Percentiles rank a stretch among this genome's conserved stretches.
Conservation (phyloP, 306 rosid species). For the Leucaena leucocephala region DNA sequence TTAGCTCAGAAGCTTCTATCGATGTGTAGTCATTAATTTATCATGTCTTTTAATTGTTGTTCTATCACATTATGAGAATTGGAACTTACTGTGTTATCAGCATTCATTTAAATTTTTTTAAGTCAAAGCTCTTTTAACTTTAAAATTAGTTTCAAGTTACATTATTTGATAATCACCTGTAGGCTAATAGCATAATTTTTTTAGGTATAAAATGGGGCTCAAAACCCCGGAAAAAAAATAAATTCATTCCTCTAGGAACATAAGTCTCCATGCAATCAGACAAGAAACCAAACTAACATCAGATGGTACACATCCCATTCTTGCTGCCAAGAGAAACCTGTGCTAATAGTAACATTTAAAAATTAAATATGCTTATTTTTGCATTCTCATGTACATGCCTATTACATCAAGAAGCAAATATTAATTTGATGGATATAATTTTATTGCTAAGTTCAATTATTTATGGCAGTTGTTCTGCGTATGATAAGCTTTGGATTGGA, state of each 20-base stretch:
- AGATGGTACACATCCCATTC: not conserved
- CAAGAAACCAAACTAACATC: not conserved
- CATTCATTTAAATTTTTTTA: constrained; percentile 9
- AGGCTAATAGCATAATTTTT: not conserved
- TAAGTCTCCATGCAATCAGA: not conserved
- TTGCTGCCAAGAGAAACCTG: not conserved
- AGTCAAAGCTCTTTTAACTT: constrained; percentile 24
- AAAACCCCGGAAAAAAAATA: not conserved
- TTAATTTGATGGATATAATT: constrained; percentile 8
- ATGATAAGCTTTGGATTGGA: constrained; percentile 97
- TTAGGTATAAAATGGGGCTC: not conserved
- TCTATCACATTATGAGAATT: not conserved
- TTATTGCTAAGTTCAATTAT: constrained; percentile 25
- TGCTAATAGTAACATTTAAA: not conserved
- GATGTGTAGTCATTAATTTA: constrained; percentile 13
- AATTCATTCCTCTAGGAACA: not conserved
- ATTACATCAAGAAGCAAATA: not conserved
- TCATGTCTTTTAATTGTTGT: not conserved
- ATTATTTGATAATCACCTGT: constrained; percentile 26
- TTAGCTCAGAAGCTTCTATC: constrained; percentile 6
- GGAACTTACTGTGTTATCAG: not conserved
- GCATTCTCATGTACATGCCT: constrained; percentile 24
- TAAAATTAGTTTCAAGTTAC: constrained; percentile 19
- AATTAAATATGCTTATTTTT: constrained; percentile 15
- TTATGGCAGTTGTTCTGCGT: constrained; percentile 83